Base-by-base conservation (phyloP, 805 yeast species). In the Saturnispora kantuleensis region DNA sequence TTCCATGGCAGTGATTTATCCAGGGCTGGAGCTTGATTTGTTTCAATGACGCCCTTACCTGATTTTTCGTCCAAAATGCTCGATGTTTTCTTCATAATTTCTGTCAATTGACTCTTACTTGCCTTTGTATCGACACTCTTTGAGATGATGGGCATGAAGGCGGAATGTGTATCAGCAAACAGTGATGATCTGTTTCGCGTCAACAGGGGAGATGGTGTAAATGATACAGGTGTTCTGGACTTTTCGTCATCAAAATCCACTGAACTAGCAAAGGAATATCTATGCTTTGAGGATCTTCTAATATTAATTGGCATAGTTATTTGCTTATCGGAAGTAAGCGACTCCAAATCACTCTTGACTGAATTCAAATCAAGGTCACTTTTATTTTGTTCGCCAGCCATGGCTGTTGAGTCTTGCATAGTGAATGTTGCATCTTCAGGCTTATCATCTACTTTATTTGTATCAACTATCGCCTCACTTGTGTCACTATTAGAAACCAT, bases 1-100 rank as follows among this genome's bases (percentile, higher is more conserved):
- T 69, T 65, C 84, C 88, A 84, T 0, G 89, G 86, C 29, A 57
- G 50, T 18, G 39, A 42, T 21, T 21, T 7, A 4, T 21, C 8
- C 13, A n/a, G 9, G 12, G 26, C 13, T 15, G 21, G 8, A 28
- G 9, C 5, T 21, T 16, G 4, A 17, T 15, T 10, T 10, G 10
- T 10, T 31, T 29, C 21, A 10, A 21, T 21, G 8, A 21, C 33
- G 15, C n/a, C 15, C 28, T 31, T 29, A 9, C 31, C 30, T 28
- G 30, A 37, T 39, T 31, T 46, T 12, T 30, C 49, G 33, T 49
- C 53, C 7, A 16, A 11, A 11, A 8, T 12, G 31, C 34, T 35
- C 5, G 45, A 42, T n/a, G 12, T 18, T 12, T 36, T 36, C 46
- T 42, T 51, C 32, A 63, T 38, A 10, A 57, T 57, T 11, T 56